phyloP scores from a whole-genome alignment of 371 early-diverging fungal species.

The Choanephora cucurbitarum region DNA sequence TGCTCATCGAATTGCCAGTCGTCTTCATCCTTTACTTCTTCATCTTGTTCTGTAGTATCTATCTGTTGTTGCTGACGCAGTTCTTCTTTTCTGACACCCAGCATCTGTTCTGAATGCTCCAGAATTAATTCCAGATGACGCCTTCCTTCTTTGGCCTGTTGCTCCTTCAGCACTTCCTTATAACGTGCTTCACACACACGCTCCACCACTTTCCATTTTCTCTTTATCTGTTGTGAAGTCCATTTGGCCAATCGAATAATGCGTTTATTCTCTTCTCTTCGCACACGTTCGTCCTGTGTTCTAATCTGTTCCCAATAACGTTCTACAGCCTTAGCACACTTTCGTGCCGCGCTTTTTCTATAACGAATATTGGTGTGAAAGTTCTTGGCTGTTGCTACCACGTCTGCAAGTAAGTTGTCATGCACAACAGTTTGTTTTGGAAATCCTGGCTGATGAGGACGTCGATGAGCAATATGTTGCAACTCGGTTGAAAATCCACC shows the following conservation, averaged over 20 bases:
- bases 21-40: slow-evolving; percentile 19
- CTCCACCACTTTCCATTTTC: slow-evolving; percentile 69
- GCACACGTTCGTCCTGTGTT: slow-evolving; percentile 52
- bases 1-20: slow-evolving; percentile 9
- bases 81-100: slow-evolving; percentile 68
- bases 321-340: slow-evolving; percentile 61
- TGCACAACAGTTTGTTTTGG: slow-evolving; percentile 26
- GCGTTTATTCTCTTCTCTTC: slow-evolving; percentile 55
- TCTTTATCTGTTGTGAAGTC: slow-evolving; percentile 65
- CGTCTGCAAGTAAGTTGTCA: slow-evolving; percentile 22
- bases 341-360: slow-evolving; percentile 51
- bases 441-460: slow-evolving; percentile 40
- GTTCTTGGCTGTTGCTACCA: slow-evolving; percentile 41
- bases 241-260: slow-evolving; percentile 63
- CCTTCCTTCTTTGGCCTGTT: slow-evolving; percentile 63
- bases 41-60: slow-evolving; percentile 6
- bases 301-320: slow-evolving; percentile 56
- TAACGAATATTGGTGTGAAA: slow-evolving; percentile 46
- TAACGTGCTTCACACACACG: slow-evolving; percentile 60
- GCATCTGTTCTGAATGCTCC: slow-evolving; percentile 71
- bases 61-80: slow-evolving; percentile 12
- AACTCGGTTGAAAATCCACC: slow-evolving; percentile 50
- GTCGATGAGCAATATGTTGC: slow-evolving; percentile 30
- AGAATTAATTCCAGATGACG: slow-evolving; percentile 68
- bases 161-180: slow-evolving; percentile 59